These are phyloP conservation scores for Fusarium piperis DNA, from an alignment of 2,329 filamentous ascomycete genomes.

Conservation along the genomic window DNA sequence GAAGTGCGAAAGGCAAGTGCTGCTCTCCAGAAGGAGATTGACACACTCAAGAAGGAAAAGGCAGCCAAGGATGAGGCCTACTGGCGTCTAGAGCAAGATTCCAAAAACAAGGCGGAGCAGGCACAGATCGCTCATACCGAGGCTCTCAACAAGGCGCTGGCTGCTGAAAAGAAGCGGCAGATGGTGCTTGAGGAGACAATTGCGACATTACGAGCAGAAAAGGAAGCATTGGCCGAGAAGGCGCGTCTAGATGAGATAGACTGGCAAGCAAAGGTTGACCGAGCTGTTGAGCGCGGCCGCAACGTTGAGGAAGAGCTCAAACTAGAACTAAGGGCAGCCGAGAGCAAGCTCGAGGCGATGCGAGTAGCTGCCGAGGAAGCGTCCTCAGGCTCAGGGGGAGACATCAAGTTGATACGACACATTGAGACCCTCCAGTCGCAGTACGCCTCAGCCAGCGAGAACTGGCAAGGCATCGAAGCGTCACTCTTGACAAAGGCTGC, in stretches of 20 bases:
- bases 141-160: conserved; percentile 72
- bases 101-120: conserved; percentile 73
- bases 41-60: conserved; percentile 59
- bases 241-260: conserved; percentile 75
- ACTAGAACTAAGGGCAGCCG: conserved; percentile 79
- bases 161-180: conserved; percentile 68
- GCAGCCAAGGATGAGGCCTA: conserved; percentile 71
- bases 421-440: conserved; percentile 96
- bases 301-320: conserved; percentile 80
- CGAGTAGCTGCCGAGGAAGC: conserved; percentile 88
- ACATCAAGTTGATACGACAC: conserved; percentile 90
- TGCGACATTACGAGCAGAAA: conserved; percentile 79
- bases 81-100: conserved; percentile 73
- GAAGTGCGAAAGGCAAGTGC: conserved; percentile 64
- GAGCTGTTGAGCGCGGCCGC: conserved; percentile 75
- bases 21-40: conserved; percentile 53
- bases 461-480: conserved; percentile 96
- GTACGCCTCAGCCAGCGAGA: conserved; percentile 92
- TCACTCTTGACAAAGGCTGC: conserved; percentile 81
- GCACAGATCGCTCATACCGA: conserved; percentile 73
- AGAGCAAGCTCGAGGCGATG: conserved; percentile 90
- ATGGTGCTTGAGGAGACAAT: conserved; percentile 67
- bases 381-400: conserved; percentile 81
- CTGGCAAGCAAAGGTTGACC: conserved; percentile 76
- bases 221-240: conserved; percentile 77